Conservation (phyloP, 805 yeast genomes). For the Candida mattraensis region DNA sequence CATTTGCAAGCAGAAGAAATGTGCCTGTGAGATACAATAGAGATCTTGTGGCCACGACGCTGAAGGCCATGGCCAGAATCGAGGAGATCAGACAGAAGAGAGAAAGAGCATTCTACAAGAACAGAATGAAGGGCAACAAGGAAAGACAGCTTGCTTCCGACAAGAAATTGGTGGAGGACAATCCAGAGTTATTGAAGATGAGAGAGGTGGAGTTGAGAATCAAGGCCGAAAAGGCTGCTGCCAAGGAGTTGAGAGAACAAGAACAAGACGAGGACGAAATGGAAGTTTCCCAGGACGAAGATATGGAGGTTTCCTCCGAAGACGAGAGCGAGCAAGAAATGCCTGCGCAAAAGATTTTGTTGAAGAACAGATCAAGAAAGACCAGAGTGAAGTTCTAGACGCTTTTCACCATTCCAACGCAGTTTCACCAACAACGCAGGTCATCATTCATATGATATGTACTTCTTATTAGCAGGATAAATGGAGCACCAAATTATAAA, state of each 20-base stretch:
- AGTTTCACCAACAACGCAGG: too few species aligned
- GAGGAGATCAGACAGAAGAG: slow-evolving; percentile 95
- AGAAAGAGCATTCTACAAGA: slow-evolving; percentile 98
- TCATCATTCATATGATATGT: too few species aligned
- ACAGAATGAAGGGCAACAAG: slow-evolving; percentile 97
- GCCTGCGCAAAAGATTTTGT: slow-evolving; percentile 52
- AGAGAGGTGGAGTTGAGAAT: slow-evolving; percentile 90
- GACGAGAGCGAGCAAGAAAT: slow-evolving; percentile 43
- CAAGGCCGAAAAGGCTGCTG: slow-evolving; percentile 68
- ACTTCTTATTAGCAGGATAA: too few species aligned
- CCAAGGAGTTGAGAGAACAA: slow-evolving; percentile 48
- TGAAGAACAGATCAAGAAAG: slow-evolving; percentile 61
- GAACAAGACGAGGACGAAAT: slow-evolving; percentile 47
- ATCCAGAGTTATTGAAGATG: slow-evolving; percentile 87
- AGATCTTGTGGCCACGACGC: slow-evolving; percentile 90
- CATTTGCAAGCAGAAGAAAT: slow-evolving; percentile 96
- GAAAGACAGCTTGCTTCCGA: slow-evolving; percentile 83
- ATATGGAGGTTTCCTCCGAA: slow-evolving; percentile 34
- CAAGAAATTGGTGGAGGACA: slow-evolving; percentile 80
- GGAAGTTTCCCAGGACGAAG: slow-evolving; percentile 53
- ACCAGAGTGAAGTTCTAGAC: slow-evolving; percentile 43
- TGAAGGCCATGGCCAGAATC: slow-evolving; percentile 92
- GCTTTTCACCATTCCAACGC: background rate
- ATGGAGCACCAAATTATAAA: too few species aligned
- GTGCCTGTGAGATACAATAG: slow-evolving; percentile 97